phyloP scores from a whole-genome alignment of 2,329 filamentous ascomycete species.

The Penicillium expansum region DNA sequence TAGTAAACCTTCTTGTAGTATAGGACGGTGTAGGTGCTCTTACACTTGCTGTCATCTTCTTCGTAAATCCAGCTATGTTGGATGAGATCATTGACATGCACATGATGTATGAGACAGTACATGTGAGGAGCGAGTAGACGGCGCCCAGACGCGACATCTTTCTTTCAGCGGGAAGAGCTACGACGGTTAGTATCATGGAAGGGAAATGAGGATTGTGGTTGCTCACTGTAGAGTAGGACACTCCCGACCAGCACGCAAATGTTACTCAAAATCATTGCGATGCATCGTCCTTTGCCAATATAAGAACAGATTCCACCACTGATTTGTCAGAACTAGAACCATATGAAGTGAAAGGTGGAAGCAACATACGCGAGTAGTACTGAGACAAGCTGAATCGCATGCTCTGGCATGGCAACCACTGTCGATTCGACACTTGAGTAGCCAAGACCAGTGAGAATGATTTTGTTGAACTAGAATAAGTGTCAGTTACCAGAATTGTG shows the following conservation, averaged over 20 bases:
- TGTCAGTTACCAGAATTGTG: background rate
- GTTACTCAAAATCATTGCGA: background rate
- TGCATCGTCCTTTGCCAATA: background rate
- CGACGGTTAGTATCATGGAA: background rate
- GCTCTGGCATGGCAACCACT: background rate
- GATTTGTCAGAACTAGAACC: background rate
- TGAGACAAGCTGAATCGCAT: background rate
- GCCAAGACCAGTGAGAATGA: background rate
- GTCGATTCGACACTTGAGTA: background rate
- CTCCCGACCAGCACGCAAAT: background rate
- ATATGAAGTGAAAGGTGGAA: background rate
- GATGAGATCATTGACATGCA: background rate
- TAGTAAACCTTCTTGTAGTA: background rate
- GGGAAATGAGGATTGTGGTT: background rate
- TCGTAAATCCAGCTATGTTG: background rate
- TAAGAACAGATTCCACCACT: background rate
- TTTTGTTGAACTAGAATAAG: background rate
- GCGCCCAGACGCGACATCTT: background rate
- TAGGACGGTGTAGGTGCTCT: background rate
- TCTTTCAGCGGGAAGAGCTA: background rate
- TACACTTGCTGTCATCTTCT: background rate
- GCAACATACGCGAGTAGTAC: background rate
- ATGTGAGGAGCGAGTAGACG: background rate
- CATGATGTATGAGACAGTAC: background rate
- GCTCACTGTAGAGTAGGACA: background rate